Percentiles rank a stretch among this genome's conserved stretches.
phyloP scores from a whole-genome alignment of 139 green algal species.

The Tetraselmis striata region DNA sequence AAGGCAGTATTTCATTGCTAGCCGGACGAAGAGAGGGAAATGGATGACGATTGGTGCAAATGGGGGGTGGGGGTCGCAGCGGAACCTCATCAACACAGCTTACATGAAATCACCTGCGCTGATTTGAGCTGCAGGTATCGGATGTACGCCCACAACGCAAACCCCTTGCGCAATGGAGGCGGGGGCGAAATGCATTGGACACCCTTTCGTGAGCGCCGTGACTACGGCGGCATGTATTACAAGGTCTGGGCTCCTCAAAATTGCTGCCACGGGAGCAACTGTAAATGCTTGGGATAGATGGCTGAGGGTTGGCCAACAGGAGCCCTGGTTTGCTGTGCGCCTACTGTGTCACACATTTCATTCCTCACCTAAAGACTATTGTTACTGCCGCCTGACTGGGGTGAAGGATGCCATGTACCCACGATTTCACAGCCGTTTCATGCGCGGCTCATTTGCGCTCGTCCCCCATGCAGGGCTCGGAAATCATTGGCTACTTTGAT shows the following conservation, averaged over 20 bases:
- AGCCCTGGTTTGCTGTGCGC: neutral
- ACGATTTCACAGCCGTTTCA: too few species aligned
- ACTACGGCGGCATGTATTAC: neutral
- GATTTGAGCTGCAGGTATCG: too few species aligned
- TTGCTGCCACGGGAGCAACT: too few species aligned
- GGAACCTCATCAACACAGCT: too few species aligned
- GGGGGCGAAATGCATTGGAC: neutral
- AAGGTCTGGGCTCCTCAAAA: neutral
- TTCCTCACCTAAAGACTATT: neutral
- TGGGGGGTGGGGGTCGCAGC: too few species aligned
- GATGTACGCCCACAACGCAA: neutral
- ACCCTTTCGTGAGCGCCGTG: neutral
- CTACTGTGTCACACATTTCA: neutral
- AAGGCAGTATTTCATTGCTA: too few species aligned
- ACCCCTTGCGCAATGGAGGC: neutral
- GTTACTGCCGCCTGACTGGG: too few species aligned
- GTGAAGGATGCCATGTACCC: too few species aligned
- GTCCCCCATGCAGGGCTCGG: neutral
- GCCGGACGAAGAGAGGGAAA: too few species aligned
- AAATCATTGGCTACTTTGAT: neutral
- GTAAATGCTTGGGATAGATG: too few species aligned
- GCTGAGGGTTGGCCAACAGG: neutral
- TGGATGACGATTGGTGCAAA: too few species aligned
- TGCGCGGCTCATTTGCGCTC: neutral
- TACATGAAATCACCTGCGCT: too few species aligned